Conservation (phyloP, 192 early-diverging fungal genomes). For the Phlyctochytrium planicorne region DNA sequence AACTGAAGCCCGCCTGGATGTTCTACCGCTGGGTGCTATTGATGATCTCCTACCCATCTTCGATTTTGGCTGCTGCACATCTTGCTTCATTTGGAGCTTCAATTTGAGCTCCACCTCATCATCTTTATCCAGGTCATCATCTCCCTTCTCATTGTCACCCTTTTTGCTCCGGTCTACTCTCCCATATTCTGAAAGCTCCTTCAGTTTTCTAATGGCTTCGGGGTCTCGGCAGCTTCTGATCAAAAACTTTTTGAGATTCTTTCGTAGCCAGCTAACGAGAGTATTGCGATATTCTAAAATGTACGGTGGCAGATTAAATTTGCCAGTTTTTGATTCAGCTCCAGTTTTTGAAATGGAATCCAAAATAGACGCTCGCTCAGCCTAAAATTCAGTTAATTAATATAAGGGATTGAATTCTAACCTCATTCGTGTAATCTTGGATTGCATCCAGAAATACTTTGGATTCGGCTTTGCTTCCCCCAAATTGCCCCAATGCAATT, state of each 20-base stretch:
- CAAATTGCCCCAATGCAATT: background rate
- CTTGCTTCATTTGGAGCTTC: too few relatives aligned
- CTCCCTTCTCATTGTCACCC: slow-evolving; percentile 9
- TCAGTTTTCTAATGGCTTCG: slow-evolving; percentile 31
- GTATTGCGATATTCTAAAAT: slow-evolving; percentile 21
- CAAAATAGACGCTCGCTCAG: background rate
- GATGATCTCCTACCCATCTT: too few relatives aligned
- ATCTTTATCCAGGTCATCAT: slow-evolving; percentile 5
- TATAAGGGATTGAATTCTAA: too few relatives aligned
- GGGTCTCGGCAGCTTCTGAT: slow-evolving; percentile 29
- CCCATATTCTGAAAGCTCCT: slow-evolving; percentile 34
- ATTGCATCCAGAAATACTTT: background rate
- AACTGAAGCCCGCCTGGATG: too few relatives aligned
- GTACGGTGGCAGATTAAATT: background rate
- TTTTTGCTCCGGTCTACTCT: slow-evolving; percentile 24
- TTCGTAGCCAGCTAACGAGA: slow-evolving; percentile 36
- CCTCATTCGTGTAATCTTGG: background rate
- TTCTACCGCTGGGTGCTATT: too few relatives aligned
- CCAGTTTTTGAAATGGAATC: background rate
- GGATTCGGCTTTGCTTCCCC: background rate
- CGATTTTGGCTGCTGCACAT: too few relatives aligned
- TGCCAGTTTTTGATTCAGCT: background rate
- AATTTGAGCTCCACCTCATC: too few relatives aligned
- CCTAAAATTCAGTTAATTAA: slow-evolving; percentile 4
- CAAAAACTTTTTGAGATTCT: slow-evolving; percentile 30